Base-by-base conservation (phyloP, 208 protist genomes). In the Trypanosoma caninum region DNA sequence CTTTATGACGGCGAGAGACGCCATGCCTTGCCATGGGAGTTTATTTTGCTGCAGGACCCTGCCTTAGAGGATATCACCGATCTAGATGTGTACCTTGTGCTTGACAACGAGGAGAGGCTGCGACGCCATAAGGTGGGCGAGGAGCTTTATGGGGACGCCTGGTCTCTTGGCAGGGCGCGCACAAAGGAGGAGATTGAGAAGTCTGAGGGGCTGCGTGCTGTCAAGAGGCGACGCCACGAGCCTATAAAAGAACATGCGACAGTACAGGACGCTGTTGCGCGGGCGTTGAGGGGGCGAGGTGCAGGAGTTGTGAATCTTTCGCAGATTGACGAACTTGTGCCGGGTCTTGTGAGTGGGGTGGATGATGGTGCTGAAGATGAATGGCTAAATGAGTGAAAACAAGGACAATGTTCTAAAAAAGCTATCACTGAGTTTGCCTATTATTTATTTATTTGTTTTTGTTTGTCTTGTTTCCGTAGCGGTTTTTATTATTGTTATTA, bases 31-130 rank as follows among this genome's bases (percentile, higher is more conserved):
- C 88, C 88, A 31, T 94, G 88, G 84, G 82, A 94, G 65, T 84
- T 94, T 67, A 57, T 91, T 16, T 80, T 94, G 28, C 69, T 94
- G 40, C 80, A 80, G 30, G 50, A 76, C 37, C 42, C 59, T 0
- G 66, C 65, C 18, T 52, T 77, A 1, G 88, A 94, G 9, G 80
- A 89, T 58, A 69, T 61, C 33, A 78, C 75, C 3, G 89, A 95
- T 58, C 44, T 93, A 13, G 45, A 84, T 54, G 59, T 58, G 0
- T 93, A 93, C 68, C 50, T 95, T 18, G 80, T 93, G 11, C 70
- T 88, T 4, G 82, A 91, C 72, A 93, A 93, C 56, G 89, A 95
- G 60, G 81, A 91, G 65, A 77, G 89, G 14, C 27, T 93, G 53
- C 80, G 84, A n/a, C 85, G 83, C 20, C 64, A 87, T 51, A 70